phyloP scores from a whole-genome alignment of 108 stramenopile species.

The Skeletonema menzelii region DNA sequence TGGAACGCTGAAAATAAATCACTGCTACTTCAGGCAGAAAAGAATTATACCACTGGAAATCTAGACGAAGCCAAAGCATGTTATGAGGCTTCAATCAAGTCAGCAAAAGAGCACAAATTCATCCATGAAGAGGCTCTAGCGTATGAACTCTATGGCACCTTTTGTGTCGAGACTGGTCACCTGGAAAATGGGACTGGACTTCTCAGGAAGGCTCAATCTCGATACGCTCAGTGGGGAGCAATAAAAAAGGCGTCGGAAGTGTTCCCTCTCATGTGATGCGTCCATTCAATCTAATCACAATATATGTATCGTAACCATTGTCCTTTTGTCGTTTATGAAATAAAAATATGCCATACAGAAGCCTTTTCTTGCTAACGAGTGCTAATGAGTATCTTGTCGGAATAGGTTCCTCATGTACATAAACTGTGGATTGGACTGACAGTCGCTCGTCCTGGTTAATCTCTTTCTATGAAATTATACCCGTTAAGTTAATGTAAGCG shows the following conservation, averaged over 20 bases:
- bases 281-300: too few species aligned
- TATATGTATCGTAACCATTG: too few species aligned
- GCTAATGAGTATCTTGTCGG: too few species aligned
- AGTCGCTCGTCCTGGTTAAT: too few species aligned
- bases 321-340: too few species aligned
- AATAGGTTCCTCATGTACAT: too few species aligned
- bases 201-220: background rate
- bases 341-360: too few species aligned
- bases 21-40: constrained; percentile 17
- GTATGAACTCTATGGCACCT: constrained; percentile 2
- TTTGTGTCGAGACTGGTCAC: background rate
- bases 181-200: background rate
- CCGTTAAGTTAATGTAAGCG: too few species aligned
- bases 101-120: constrained; percentile 17
- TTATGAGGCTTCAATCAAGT: constrained; percentile 8
- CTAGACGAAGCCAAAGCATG: constrained; percentile 2
- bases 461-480: too few species aligned
- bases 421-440: too few species aligned
- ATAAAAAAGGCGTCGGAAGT: background rate
- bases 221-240: background rate
- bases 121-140: constrained; percentile 10
- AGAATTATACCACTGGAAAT: constrained; percentile 1
- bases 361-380: too few species aligned
- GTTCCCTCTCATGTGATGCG: background rate
- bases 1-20: constrained; percentile 17